Evolutionary conservation across 1,139 yeast species (phyloP).

Genomic region (Lodderomyces beijingensis): DNA sequence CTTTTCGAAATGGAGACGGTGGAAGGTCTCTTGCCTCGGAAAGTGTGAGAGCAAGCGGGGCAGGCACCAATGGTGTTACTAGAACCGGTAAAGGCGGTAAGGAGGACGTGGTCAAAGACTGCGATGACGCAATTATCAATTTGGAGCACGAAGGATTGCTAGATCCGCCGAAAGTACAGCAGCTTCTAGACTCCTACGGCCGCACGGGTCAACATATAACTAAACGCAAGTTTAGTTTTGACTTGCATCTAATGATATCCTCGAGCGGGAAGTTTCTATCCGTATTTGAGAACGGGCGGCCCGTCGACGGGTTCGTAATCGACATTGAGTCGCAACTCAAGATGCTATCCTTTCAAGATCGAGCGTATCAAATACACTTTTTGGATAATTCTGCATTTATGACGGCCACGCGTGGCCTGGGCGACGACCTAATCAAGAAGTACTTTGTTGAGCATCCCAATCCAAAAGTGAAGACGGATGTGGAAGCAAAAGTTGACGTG

Average conservation of each 20-base stretch:
- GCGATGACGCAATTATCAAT: too few species aligned
- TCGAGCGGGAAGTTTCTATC: slow-evolving; percentile 10
- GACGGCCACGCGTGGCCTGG: slow-evolving; percentile 11
- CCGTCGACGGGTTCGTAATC: slow-evolving; percentile 8
- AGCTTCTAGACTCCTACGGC: slow-evolving; percentile 6
- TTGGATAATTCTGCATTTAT: slow-evolving; percentile 7
- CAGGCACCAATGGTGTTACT: too few species aligned
- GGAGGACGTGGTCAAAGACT: too few species aligned
- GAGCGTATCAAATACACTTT: slow-evolving; percentile 9
- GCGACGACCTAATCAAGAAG: slow-evolving; percentile 10
- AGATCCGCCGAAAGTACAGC: slow-evolving; percentile 3
- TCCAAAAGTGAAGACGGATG: slow-evolving; percentile 9
- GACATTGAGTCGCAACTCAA: slow-evolving; percentile 10
- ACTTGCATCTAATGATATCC: slow-evolving; percentile 8
- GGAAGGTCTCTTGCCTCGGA: too few species aligned
- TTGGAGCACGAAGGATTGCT: too few species aligned
- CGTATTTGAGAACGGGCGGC: slow-evolving; percentile 3
- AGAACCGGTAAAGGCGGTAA: too few species aligned
- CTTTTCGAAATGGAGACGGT: too few species aligned
- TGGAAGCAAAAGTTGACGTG: too few species aligned
- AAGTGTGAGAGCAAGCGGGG: too few species aligned
- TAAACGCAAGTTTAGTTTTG: neutral
- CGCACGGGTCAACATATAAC: slow-evolving; percentile 2
- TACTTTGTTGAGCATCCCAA: slow-evolving; percentile 10
- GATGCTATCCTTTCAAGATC: slow-evolving; percentile 9